Conservation (phyloP, 495 filamentous ascomycete genomes). For the Neurospora sp. region DNA sequence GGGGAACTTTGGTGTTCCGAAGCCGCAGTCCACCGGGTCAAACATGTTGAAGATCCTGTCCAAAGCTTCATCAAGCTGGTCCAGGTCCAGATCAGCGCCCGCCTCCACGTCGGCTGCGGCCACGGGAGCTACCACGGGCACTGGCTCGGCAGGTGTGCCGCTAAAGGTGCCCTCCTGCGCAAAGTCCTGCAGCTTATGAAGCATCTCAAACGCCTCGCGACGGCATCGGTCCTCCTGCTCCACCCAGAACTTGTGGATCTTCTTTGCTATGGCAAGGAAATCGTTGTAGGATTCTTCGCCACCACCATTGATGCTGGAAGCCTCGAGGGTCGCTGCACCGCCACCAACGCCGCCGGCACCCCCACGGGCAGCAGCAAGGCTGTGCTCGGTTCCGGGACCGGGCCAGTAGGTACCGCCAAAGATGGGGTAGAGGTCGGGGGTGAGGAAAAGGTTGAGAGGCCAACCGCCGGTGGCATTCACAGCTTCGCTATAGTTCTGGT, state of each 20-base stretch:
- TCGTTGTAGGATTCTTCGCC: constrained; percentile 47
- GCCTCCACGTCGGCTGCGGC: background rate
- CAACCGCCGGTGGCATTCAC: constrained; percentile 88
- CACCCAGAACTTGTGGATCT: constrained; percentile 71
- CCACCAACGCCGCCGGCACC: constrained; percentile 4
- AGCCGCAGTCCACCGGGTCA: constrained; percentile 71
- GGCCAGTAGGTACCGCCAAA: constrained; percentile 98
- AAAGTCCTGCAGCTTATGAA: constrained; percentile 71
- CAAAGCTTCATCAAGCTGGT: constrained; percentile 84
- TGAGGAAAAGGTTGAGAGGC: constrained; percentile 95
- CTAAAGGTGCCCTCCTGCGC: constrained; percentile 75
- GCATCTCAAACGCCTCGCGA: constrained; percentile 72
- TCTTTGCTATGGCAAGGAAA: constrained; percentile 75
- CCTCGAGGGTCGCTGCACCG: constrained; percentile 8
- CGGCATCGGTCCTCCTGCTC: constrained; percentile 74
- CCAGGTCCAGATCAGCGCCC: constrained; percentile 62
- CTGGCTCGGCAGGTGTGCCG: background rate
- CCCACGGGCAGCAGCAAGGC: constrained; percentile 19
- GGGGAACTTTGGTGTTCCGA: constrained; percentile 81
- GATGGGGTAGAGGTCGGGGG: constrained; percentile 83
- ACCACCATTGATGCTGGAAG: constrained; percentile 15
- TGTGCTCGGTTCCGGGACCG: constrained; percentile 55
- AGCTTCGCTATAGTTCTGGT: constrained; percentile 97
- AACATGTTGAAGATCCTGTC: constrained; percentile 68
- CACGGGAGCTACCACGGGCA: background rate